A percentile compares a stretch with the other conserved stretches of the same genome.
Evolutionary conservation across 768 basidiomycete species (phyloP).

Genomic region (Xerocomus spinulosus): DNA sequence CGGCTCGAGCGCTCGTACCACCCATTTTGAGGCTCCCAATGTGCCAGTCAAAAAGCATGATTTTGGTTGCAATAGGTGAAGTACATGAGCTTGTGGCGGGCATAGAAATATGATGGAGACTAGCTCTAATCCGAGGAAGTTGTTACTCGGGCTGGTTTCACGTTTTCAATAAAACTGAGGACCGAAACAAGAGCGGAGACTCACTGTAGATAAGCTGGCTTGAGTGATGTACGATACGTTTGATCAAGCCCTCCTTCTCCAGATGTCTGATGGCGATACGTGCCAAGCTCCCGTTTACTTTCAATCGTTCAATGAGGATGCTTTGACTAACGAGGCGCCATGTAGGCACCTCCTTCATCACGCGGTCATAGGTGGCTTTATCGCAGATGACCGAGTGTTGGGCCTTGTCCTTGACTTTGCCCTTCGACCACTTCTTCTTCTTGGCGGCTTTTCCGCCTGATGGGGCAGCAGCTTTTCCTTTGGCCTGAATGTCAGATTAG

Average conservation of each 20-base stretch:
- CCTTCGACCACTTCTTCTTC: constrained; percentile 99
- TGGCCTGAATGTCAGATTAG: constrained; percentile 49
- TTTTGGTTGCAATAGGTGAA: constrained; percentile 29
- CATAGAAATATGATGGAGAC: constrained; percentile 19
- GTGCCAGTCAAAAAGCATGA: constrained; percentile 24
- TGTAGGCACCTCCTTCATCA: constrained; percentile 97
- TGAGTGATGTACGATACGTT: constrained; percentile 94
- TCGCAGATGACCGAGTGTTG: constrained; percentile 94
- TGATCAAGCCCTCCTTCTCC: constrained; percentile 92
- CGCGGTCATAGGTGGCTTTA: constrained; percentile 88
- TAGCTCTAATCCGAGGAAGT: constrained; percentile 37
- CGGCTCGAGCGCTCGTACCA: neutral
- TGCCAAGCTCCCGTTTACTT: constrained; percentile 93
- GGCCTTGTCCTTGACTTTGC: constrained; percentile 99
- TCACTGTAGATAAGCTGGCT: constrained; percentile 93
- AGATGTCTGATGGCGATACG: constrained; percentile 87
- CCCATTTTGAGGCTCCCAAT: neutral
- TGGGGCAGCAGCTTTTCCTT: constrained; percentile 65
- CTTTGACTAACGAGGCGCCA: constrained; percentile 98
- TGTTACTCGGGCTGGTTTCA: constrained; percentile 40
- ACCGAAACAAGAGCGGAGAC: constrained; percentile 30
- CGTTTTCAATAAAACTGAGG: constrained; percentile 2
- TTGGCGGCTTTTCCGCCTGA: constrained; percentile 86
- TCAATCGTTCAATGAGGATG: constrained; percentile 97
- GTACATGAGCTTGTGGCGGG: constrained; percentile 35